Evolutionary conservation across 305 asterid species (phyloP), one percentile per base, ranked within the genome.

Genomic region (Solanum chacoense): DNA sequence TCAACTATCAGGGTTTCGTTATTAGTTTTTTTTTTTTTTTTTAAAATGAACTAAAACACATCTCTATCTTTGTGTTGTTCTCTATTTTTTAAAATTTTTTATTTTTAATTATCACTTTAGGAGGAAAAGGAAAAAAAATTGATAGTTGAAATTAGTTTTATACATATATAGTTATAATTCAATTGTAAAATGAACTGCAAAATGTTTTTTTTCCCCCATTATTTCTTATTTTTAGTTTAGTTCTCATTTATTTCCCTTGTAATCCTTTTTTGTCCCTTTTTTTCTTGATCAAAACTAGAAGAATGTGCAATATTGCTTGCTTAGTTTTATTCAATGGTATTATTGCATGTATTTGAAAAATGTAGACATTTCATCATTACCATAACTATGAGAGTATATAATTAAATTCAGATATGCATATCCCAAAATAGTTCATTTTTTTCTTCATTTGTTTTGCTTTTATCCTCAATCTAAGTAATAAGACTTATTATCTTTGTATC

Each of bases 321-420:
- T 37, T 78, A 37, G 35, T 38, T 79, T 1, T 79, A 24, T 79
- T 40, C 36, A 2, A 26, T 26, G 67, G 67, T 40, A 13, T 2
- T 42, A 28, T 80, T 89, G 90, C 93, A 92, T 90, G 91, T 50
- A 63, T 8, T 59, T 72, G 72, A 89, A 85, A 65, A 29, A 28
- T 32, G 13, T 8, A 45, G 88, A 88, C 65, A 89, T 65, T 77
- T 28, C 16, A 42, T 26, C 8, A 65, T 26, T 84, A 59, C 50
- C 78, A 22, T 36, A 22, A 7, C 84, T 37, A 37, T 1, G 37
- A 18, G 1, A 59, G 71, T 22, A 63, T 34, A 0, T 13, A 36
- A 16, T 26, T 36, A 5, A 40, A 69, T 36, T 67, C 9, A 5
- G 4, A 73, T 73, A 73, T 73, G 24, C 11, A 72, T 29, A 18